Percentiles rank a stretch among this genome's conserved stretches.
phyloP scores from a whole-genome alignment of 208 protist species.

The Trypanosoma brucei region DNA sequence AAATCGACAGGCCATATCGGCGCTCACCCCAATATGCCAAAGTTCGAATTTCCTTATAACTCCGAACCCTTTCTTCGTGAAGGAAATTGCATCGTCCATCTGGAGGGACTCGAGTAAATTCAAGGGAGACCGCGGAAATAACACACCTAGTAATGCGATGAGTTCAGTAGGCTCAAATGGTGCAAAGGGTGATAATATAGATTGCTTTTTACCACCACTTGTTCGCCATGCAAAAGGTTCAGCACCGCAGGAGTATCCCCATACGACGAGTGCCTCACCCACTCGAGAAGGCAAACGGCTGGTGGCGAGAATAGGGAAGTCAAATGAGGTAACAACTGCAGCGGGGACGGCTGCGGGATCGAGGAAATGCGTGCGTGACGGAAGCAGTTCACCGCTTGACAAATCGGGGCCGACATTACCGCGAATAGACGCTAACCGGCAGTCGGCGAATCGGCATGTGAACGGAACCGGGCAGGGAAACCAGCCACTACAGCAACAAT shows the following conservation, averaged over 20 bases:
- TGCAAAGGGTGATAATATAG: neutral
- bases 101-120: neutral
- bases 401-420: no score
- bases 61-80: neutral
- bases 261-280: neutral
- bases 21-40: constrained; percentile 14
- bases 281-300: neutral
- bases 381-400: no score
- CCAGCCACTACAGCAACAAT: neutral
- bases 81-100: neutral
- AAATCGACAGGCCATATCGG: neutral
- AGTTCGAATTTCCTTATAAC: neutral
- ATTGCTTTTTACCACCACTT: constrained; percentile 28
- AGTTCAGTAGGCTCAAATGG: neutral
- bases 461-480: no score
- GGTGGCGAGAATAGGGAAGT: no score
- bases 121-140: neutral
- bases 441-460: no score
- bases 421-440: no score
- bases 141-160: neutral
- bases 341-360: no score
- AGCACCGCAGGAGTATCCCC: neutral
- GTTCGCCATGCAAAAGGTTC: constrained; percentile 12
- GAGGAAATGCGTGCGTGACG: no score
- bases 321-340: no score